These are phyloP conservation scores for Capronia coronata DNA, from an alignment of 2,329 filamentous ascomycete genomes.

Conservation along the genomic window DNA sequence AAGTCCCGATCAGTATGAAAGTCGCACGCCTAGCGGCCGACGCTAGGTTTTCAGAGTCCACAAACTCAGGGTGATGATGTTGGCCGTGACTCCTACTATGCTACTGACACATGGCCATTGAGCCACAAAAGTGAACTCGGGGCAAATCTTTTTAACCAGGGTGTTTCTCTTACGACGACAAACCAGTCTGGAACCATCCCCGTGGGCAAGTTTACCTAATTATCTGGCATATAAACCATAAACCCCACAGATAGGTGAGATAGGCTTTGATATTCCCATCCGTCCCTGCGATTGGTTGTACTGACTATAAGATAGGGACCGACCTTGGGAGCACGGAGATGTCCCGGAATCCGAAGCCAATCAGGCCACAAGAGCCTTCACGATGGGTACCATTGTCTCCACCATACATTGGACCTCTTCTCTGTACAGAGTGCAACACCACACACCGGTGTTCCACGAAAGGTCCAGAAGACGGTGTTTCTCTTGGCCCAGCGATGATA, in stretches of 20 bases:
- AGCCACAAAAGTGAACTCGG: neutral
- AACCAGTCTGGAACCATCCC: neutral
- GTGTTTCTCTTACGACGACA: neutral
- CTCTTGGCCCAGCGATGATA: no score
- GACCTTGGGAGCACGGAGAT: neutral
- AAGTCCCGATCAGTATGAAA: neutral
- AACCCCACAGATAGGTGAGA: slow-evolving; percentile 6
- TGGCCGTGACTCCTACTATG: neutral
- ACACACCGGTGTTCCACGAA: neutral
- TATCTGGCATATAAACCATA: neutral
- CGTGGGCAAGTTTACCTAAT: neutral
- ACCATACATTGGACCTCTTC: neutral
- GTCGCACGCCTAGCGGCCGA: neutral
- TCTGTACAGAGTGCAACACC: no score
- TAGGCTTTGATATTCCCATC: slow-evolving; percentile 6
- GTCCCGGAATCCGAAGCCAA: neutral
- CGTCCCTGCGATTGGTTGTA: neutral
- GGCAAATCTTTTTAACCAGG: neutral
- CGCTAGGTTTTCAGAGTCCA: neutral
- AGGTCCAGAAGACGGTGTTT: neutral
- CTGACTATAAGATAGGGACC: slow-evolving; percentile 2
- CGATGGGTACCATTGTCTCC: neutral
- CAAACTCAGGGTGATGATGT: neutral
- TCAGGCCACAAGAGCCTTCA: neutral
- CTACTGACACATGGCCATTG: no score